phyloP scores from a whole-genome alignment of 805 yeast genomes.

The Zygotorulaspora florentina region DNA sequence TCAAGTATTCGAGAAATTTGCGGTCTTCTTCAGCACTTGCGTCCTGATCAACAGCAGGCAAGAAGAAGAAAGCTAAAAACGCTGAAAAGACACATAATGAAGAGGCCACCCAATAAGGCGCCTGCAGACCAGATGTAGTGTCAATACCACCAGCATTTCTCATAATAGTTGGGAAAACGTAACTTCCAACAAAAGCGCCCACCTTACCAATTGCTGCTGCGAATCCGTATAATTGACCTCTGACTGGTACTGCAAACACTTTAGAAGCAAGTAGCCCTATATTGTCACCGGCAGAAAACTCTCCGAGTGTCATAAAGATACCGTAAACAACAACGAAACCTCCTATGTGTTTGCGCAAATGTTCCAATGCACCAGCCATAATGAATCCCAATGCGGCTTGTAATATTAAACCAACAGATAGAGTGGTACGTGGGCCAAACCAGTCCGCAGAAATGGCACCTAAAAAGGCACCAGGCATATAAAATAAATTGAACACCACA shows the following conservation, averaged over 20 bases:
- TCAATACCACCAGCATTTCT: slow-evolving; percentile 52
- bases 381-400: slow-evolving; percentile 80
- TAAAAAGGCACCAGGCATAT: slow-evolving; percentile 82
- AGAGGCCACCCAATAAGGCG: slow-evolving; percentile 80
- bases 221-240: slow-evolving; percentile 87
- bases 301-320: slow-evolving; percentile 81
- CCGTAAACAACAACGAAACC: slow-evolving; percentile 86
- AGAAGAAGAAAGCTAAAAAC: slow-evolving; percentile 57
- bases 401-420: slow-evolving; percentile 58
- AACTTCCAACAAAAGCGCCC: slow-evolving; percentile 91
- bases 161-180: slow-evolving; percentile 79
- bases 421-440: slow-evolving; percentile 84
- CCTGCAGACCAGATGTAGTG: slow-evolving; percentile 54
- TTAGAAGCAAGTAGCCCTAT: slow-evolving; percentile 85
- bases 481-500: slow-evolving; percentile 80
- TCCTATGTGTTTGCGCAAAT: slow-evolving; percentile 57
- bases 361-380: slow-evolving; percentile 68
- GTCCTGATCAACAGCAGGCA: slow-evolving; percentile 81
- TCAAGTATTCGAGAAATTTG: slow-evolving; percentile 63
- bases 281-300: slow-evolving; percentile 92
- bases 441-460: slow-evolving; percentile 87
- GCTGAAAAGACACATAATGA: slow-evolving; percentile 73
- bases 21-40: slow-evolving; percentile 76
- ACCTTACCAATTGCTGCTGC: slow-evolving; percentile 90
- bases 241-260: slow-evolving; percentile 77